Conservation (phyloP, 192 early-diverging fungal genomes). For the Rhizoclosmatium globosum region DNA sequence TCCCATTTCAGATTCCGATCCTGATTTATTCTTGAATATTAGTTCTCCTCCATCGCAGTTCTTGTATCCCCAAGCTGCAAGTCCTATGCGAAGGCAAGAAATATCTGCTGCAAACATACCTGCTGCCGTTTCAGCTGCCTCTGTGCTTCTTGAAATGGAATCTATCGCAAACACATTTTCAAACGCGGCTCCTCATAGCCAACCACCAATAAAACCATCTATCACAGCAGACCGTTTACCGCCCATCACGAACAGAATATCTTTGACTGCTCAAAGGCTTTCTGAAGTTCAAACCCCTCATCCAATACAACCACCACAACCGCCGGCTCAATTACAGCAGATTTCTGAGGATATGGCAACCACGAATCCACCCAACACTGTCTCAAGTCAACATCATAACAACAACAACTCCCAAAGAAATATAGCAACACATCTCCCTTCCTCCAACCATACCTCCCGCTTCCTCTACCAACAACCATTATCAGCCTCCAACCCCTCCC, state of each 20-base stretch:
- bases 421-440: conserved; percentile 5
- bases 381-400: background rate
- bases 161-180: no score
- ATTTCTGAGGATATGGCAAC: background rate
- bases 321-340: background rate
- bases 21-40: no score
- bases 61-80: no score
- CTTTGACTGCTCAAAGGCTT: background rate
- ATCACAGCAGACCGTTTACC: conserved; percentile 18
- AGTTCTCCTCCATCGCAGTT: no score
- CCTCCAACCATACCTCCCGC: conserved; percentile 10
- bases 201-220: background rate
- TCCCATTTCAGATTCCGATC: no score
- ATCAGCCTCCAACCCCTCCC: background rate
- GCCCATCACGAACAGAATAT: conserved; percentile 1
- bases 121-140: background rate
- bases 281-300: background rate
- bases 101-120: background rate
- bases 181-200: background rate
- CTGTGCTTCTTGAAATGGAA: background rate
- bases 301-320: background rate
- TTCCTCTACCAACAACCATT: background rate
- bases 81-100: no score
- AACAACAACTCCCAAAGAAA: conserved; percentile 21
- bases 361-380: background rate